phyloP scores from a whole-genome alignment of 176 grass and related monocot species.

The Tillandsia fasciculata region DNA sequence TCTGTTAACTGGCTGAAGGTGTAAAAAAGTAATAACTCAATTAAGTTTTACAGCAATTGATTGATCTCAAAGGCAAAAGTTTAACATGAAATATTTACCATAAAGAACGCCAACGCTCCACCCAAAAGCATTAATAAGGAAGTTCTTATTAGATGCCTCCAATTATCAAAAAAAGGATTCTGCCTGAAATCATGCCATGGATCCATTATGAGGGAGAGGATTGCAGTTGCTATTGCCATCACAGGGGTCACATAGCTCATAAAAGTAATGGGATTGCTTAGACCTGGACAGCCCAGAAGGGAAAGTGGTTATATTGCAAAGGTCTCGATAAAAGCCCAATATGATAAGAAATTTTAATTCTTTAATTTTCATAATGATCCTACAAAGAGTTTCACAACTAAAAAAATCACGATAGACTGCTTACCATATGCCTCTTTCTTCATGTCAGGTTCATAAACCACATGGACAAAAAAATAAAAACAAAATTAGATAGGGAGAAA shows the following conservation, averaged over 20 bases:
- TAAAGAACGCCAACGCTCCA: conserved; percentile 71
- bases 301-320: background rate
- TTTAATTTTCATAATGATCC: background rate
- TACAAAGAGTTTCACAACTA: background rate
- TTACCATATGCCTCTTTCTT: conserved; percentile 93
- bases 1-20: background rate
- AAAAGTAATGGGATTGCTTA: conserved; percentile 75
- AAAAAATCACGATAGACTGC: conserved; percentile 27
- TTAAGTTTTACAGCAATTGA: background rate
- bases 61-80: background rate
- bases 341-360: background rate
- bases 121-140: conserved; percentile 69
- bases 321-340: background rate
- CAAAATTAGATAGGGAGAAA: conserved; percentile 8
- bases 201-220: conserved; percentile 79
- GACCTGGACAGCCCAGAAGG: conserved; percentile 37
- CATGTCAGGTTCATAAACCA: conserved; percentile 28
- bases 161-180: conserved; percentile 77
- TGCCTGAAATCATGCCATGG: conserved; percentile 70
- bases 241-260: conserved; percentile 95
- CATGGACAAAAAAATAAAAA: conserved; percentile 6
- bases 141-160: conserved; percentile 58
- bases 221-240: conserved; percentile 78
- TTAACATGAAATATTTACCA: conserved; percentile 48
- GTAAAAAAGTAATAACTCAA: background rate